These are phyloP conservation scores for Trypanosoma mega DNA, from an alignment of 208 protist genomes.

Conservation along the genomic window DNA sequence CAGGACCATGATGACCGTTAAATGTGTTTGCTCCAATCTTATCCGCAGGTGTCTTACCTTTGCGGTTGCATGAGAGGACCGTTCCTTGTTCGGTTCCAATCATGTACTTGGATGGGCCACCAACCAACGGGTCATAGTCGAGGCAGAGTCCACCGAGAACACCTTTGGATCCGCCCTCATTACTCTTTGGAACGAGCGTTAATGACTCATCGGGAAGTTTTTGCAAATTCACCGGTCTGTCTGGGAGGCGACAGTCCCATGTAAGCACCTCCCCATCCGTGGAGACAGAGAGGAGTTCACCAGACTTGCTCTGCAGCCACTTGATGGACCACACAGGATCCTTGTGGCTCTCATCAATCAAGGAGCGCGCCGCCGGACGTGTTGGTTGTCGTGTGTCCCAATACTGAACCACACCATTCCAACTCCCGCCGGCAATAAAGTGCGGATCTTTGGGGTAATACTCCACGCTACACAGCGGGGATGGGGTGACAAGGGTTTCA, in stretches of 20 bases:
- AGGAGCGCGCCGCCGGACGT: constrained; percentile 73
- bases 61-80: constrained; percentile 93
- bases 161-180: constrained; percentile 85
- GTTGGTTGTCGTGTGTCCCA: constrained; percentile 95
- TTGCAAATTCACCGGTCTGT: constrained; percentile 89
- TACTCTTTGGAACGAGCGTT: constrained; percentile 86
- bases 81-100: constrained; percentile 96
- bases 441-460: constrained; percentile 96
- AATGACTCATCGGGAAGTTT: constrained; percentile 81
- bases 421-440: constrained; percentile 95
- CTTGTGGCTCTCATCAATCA: constrained; percentile 96
- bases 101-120: constrained; percentile 96
- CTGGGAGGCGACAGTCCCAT: constrained; percentile 95
- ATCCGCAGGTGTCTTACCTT: constrained; percentile 93
- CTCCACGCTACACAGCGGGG: constrained; percentile 93
- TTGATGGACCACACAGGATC: constrained; percentile 96
- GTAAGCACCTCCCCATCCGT: constrained; percentile 95
- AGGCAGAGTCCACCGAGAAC: constrained; percentile 92
- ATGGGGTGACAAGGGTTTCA: constrained; percentile 91
- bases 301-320: constrained; percentile 96
- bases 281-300: constrained; percentile 93
- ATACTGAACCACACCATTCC: constrained; percentile 96
- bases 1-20: constrained; percentile 95
- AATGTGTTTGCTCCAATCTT: constrained; percentile 94
- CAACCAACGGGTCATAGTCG: constrained; percentile 94